Base-by-base conservation (phyloP, 225 moss, liverwort and hornwort species). In the Marchantia polymorpha region DNA sequence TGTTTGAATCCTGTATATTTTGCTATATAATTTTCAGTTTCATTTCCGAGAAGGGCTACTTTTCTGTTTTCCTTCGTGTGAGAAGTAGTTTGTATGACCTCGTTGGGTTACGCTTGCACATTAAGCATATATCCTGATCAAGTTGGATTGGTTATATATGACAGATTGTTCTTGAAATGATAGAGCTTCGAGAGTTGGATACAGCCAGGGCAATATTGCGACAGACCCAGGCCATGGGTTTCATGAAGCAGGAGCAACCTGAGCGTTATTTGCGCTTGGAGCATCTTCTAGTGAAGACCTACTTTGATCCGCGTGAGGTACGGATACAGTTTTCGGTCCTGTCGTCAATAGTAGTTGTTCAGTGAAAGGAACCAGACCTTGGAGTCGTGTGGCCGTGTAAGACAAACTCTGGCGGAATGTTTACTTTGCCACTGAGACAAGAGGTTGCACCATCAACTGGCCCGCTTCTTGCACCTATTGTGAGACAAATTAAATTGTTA, bases 211-310 rank as follows among this genome's bases (percentile, higher is more conserved):
- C 97, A 74, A 99, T 99, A 74, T 79, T 99, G 88, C 85, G 97
- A 77, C 97, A 99, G 85, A 99, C 97, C 63, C 97, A 99, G 75
- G 97, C 97, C 48, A 99, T 99, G 97, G 92, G 95, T 64, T 93
- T 99, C 54, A 99, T 99, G 97, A 97, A 97, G 82, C 94, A 97
- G 88, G 97, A 99, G 61, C 97, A 99, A 81, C 97, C 97, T 52
- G 97, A 99, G 90, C 94, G 97, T 4, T 99, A 99, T 73, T 89
- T 99, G 59, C 92, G 90, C 84, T 89, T 99, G 76, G 97, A 99
- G 85, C 97, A 99, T 82, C 95, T 99, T 80, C 88, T 99, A 70
- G 97, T 94, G 66, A 93, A 94, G 74, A 99, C 97, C 25, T 99
- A 95, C 77, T 99, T 99, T 79, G 97, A 99, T 67, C 93, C 97